A percentile compares a stretch with the other conserved stretches of the same genome.
Conservation (phyloP, 2,329 filamentous ascomycete genomes). For the Paradendryphiella salina region DNA sequence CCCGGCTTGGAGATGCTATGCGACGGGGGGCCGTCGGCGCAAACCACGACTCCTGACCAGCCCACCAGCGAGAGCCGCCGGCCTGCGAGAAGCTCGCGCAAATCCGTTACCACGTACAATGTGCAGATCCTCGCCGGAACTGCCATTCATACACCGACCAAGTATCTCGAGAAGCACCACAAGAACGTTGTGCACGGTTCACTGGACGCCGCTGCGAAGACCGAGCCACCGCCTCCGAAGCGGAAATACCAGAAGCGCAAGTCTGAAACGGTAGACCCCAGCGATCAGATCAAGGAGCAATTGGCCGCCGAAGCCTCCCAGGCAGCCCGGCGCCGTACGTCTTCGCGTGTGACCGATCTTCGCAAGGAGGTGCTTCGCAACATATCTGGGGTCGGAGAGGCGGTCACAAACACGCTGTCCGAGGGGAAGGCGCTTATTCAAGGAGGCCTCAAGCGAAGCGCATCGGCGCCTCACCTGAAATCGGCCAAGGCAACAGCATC, state of each 20-base stretch:
- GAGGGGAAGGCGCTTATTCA: conserved; percentile 44
- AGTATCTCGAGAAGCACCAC: conserved; percentile 46
- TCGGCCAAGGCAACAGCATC: conserved; percentile 18
- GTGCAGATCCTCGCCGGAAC: conserved; percentile 65
- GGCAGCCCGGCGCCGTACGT: conserved; percentile 39
- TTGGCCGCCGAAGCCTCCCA: conserved; percentile 40
- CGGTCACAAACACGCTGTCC: conserved; percentile 40
- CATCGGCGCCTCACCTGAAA: conserved; percentile 31
- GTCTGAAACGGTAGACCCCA: conserved; percentile 14
- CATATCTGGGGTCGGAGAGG: conserved; percentile 34
- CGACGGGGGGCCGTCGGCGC: conserved; percentile 26
- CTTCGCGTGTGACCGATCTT: conserved; percentile 40
- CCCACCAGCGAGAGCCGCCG: conserved; percentile 34
- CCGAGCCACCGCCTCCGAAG: conserved; percentile 24
- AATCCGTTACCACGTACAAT: conserved; percentile 67
- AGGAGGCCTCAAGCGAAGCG: conserved; percentile 33
- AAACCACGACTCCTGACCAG: conserved; percentile 20
- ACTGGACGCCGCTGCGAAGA: conserved; percentile 23
- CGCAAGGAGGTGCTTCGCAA: conserved; percentile 42
- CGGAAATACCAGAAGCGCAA: conserved; percentile 23
- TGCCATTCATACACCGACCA: conserved; percentile 59
- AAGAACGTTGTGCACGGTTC: conserved; percentile 43
- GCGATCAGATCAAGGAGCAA: conserved; percentile 38
- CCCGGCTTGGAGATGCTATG: conserved; percentile 15
- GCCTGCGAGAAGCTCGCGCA: conserved; percentile 57